Conservation (phyloP, 306 rosid genomes). For the Sicyos edulis region DNA sequence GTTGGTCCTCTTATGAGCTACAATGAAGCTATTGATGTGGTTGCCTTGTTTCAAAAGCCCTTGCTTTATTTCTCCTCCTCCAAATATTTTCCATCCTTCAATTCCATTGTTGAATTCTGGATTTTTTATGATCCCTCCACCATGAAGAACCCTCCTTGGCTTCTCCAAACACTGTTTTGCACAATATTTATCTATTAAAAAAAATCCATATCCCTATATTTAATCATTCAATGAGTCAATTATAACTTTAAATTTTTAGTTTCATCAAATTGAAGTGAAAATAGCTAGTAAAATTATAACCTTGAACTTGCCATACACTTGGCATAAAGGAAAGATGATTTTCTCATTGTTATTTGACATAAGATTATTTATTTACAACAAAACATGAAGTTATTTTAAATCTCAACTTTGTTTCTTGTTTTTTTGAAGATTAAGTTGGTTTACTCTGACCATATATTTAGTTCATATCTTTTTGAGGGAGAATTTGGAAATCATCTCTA, state of each 20-base stretch:
- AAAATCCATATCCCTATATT: background rate
- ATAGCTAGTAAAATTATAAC: background rate
- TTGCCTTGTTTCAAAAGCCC: slow-evolving; percentile 46
- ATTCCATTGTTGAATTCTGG: slow-evolving; percentile 52
- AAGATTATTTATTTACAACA: background rate
- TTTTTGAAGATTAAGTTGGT: background rate
- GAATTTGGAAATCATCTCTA: no score
- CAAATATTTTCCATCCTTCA: slow-evolving; percentile 55
- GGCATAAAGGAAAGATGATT: no score
- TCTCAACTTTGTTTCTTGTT: background rate
- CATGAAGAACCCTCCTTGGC: slow-evolving; percentile 48
- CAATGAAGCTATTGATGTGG: slow-evolving; percentile 36
- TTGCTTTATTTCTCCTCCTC: slow-evolving; percentile 47
- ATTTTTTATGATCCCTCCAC: slow-evolving; percentile 76
- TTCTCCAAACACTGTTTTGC: slow-evolving; percentile 51
- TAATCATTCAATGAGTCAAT: background rate
- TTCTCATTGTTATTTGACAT: background rate
- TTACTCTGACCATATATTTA: no score
- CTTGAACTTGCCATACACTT: background rate
- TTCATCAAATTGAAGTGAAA: background rate
- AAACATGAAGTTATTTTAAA: background rate
- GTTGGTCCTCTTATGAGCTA: slow-evolving; percentile 36
- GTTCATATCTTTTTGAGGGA: background rate
- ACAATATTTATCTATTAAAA: background rate
- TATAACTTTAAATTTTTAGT: background rate